These are phyloP conservation scores for Dillenia suffruticosa DNA, from an alignment of 164 flowering plant species.

Conservation along the genomic window DNA sequence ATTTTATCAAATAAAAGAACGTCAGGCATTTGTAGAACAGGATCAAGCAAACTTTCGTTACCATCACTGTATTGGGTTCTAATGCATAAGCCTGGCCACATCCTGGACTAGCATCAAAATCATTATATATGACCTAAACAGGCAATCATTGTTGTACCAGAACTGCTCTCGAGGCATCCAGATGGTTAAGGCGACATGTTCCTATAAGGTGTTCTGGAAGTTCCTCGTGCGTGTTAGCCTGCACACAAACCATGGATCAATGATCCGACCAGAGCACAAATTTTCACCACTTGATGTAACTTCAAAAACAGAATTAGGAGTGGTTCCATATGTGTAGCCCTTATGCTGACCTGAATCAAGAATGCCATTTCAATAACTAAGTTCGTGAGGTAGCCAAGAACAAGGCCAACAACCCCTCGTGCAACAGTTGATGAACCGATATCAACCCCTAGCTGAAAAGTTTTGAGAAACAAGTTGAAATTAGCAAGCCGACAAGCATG, in stretches of 20 bases:
- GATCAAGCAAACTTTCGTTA: too few species aligned
- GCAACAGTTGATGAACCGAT: constrained; percentile 93
- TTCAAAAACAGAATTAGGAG: too few species aligned
- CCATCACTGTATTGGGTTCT: too few species aligned
- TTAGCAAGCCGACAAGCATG: not conserved
- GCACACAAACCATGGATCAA: constrained; percentile 2
- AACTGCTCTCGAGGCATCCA: constrained; percentile 35
- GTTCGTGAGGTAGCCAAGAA: constrained; percentile 86
- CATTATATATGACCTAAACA: too few species aligned
- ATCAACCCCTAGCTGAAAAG: constrained; percentile 66
- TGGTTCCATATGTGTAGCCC: not conserved
- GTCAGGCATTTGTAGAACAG: too few species aligned
- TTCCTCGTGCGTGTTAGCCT: constrained; percentile 44
- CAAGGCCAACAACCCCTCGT: constrained; percentile 85
- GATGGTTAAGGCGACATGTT: constrained; percentile 40
- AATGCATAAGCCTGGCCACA: too few species aligned
- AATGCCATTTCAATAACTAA: constrained; percentile 94
- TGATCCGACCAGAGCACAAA: too few species aligned
- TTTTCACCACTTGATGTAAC: too few species aligned
- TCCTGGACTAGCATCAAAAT: too few species aligned
- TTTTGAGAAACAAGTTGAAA: not conserved
- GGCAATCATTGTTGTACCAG: constrained; percentile 7
- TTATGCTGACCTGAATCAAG: constrained; percentile 80
- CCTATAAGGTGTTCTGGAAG: constrained; percentile 50
- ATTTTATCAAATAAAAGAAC: too few species aligned